Conservation (phyloP, 352 stramenopile genomes). For the Ophiocytium majus region DNA sequence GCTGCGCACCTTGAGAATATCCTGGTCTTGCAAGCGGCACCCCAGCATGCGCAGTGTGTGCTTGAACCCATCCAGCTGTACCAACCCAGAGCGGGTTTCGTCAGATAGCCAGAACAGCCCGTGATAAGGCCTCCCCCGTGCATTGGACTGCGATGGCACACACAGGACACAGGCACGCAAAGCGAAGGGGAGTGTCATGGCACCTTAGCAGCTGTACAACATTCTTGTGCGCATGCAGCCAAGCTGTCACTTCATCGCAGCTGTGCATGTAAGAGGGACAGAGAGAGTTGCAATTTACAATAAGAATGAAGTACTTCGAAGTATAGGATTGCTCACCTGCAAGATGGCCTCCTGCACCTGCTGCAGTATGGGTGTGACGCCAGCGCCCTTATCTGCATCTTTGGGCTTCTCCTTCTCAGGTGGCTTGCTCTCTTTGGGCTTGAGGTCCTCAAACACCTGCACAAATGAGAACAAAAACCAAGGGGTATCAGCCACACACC, state of each 20-base stretch:
- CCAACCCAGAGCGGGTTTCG: constrained; percentile 31
- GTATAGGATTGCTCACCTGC: constrained; percentile 34
- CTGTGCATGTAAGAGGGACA: no score
- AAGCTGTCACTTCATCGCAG: background rate
- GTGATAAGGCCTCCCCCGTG: constrained; percentile 37
- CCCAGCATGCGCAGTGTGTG: constrained; percentile 51
- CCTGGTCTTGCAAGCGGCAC: background rate
- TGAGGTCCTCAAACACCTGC: constrained; percentile 26
- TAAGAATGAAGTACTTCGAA: no score
- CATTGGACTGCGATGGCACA: constrained; percentile 29
- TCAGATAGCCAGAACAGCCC: constrained; percentile 48
- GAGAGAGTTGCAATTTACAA: no score
- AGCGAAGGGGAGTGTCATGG: no score
- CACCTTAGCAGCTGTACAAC: no score
- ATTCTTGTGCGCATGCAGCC: background rate
- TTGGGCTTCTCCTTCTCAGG: background rate
- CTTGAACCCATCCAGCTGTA: constrained; percentile 27
- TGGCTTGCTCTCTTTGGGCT: background rate
- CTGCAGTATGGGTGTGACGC: constrained; percentile 34
- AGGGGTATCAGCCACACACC: no score
- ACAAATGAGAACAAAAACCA: no score
- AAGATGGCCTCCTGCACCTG: constrained; percentile 42
- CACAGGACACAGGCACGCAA: no score
- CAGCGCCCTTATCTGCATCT: background rate
- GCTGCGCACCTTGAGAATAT: constrained; percentile 10